phyloP scores from a whole-genome alignment of 2,329 filamentous ascomycete species.

The Zymoseptoria ardabiliae region DNA sequence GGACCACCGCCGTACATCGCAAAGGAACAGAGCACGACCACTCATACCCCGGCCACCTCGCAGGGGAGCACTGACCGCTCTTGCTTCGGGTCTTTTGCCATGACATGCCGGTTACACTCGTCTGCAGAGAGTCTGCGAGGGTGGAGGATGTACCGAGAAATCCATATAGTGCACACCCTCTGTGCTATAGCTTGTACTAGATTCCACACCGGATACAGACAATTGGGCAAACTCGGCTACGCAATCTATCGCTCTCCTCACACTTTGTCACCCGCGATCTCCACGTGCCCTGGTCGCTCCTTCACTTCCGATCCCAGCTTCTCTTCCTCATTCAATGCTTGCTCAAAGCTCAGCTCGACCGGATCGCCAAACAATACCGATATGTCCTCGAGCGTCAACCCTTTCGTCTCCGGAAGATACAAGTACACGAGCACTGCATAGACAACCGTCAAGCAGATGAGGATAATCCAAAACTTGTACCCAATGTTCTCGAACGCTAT shows the following conservation, averaged over 20 bases:
- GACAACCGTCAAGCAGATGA: slow-evolving; percentile 10
- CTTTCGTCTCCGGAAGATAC: slow-evolving; percentile 35
- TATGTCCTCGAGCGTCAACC: slow-evolving; percentile 31
- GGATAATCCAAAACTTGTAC: slow-evolving; percentile 12
- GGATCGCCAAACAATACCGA: slow-evolving; percentile 12
- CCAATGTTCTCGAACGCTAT: slow-evolving; percentile 12
- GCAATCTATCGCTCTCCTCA: background rate
- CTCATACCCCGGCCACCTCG: no score
- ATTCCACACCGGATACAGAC: no score
- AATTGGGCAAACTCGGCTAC: background rate
- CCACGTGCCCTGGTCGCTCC: background rate
- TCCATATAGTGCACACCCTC: no score
- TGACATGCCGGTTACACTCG: no score
- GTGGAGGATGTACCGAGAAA: no score
- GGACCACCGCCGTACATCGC: no score
- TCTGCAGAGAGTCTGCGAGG: no score
- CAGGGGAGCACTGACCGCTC: no score
- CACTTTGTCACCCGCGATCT: background rate
- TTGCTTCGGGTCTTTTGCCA: no score
- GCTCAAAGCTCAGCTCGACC: slow-evolving; percentile 13
- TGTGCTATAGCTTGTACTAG: no score
- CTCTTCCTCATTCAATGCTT: slow-evolving; percentile 6
- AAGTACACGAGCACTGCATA: slow-evolving; percentile 30
- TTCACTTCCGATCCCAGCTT: background rate
- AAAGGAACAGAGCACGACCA: no score